A percentile compares a stretch with the other conserved stretches of the same genome.
These are phyloP conservation scores for Martensiomyces pterosporus DNA, from an alignment of 192 early-diverging fungal genomes.

Conservation along the genomic window DNA sequence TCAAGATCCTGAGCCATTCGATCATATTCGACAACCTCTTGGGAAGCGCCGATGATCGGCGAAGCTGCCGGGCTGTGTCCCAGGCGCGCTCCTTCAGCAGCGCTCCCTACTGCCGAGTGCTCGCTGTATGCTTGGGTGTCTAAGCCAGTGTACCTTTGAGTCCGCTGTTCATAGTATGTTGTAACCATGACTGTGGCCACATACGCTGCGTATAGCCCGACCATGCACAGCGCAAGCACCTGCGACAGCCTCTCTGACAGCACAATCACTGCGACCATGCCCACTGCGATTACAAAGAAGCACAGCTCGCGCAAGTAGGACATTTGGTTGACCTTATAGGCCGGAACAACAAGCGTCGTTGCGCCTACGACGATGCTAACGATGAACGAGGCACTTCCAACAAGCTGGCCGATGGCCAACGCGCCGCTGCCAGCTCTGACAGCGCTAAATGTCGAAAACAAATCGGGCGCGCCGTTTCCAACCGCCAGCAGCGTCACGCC, in stretches of 20 bases:
- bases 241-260: constrained; percentile 24
- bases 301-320: constrained; percentile 78
- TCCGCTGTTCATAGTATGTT: constrained; percentile 38
- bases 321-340: constrained; percentile 59
- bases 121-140: no score
- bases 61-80: neutral
- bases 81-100: neutral
- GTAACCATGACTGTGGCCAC: constrained; percentile 43
- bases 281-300: constrained; percentile 59
- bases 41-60: neutral
- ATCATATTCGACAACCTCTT: neutral
- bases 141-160: neutral
- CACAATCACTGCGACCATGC: constrained; percentile 29
- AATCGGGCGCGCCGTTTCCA: constrained; percentile 90
- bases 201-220: constrained; percentile 42
- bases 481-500: constrained; percentile 76
- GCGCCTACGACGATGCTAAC: constrained; percentile 78
- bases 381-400: constrained; percentile 83
- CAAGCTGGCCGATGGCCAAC: constrained; percentile 87
- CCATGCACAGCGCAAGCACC: constrained; percentile 34
- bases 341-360: constrained; percentile 73
- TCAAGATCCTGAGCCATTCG: neutral
- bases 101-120: no score
- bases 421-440: constrained; percentile 66
- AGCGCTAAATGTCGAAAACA: constrained; percentile 85